Conservation (phyloP, 1,284 basidiomycete genomes). For the Macrocystidia cucumis region DNA sequence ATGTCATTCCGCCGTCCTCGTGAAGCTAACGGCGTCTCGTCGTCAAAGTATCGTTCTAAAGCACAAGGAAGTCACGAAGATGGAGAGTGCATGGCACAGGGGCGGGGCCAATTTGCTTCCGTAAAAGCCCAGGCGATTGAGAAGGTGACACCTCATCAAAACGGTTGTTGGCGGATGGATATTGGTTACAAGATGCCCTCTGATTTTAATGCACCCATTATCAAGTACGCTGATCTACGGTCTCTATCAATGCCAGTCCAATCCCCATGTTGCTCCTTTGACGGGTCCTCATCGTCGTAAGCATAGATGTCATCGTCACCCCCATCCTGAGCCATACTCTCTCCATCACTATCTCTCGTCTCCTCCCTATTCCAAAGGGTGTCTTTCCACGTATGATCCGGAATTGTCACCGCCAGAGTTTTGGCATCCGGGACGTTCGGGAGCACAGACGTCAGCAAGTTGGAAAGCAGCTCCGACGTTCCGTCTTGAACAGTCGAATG, state of each 20-base stretch:
- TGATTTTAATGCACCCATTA: conserved; percentile 63
- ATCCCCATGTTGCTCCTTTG: conserved; percentile 43
- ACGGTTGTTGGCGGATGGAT: conserved; percentile 1
- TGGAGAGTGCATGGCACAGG: too few relatives aligned
- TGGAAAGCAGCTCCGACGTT: conserved; percentile 63
- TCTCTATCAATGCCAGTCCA: conserved; percentile 73
- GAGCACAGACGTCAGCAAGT: conserved; percentile 62
- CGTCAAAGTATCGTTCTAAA: too few relatives aligned
- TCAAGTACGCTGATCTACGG: conserved; percentile 66
- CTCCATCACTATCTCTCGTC: conserved; percentile 29
- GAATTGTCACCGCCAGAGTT: conserved; percentile 67
- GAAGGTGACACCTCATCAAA: too few relatives aligned
- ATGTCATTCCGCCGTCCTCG: too few relatives aligned
- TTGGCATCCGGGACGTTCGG: conserved; percentile 63
- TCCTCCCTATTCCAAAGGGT: conserved; percentile 69
- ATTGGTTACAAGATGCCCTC: conserved; percentile 53
- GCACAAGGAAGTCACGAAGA: too few relatives aligned
- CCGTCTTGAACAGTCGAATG: conserved; percentile 52
- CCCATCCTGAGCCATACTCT: conserved; percentile 13
- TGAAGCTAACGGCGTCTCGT: too few relatives aligned
- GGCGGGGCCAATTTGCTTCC: too few relatives aligned
- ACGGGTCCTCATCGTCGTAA: conserved; percentile 42
- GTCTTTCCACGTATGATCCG: conserved; percentile 70
- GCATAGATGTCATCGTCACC: conserved; percentile 43
- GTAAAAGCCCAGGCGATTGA: too few relatives aligned